Conservation (phyloP, 805 yeast genomes). For the Candida namnaoensis region DNA sequence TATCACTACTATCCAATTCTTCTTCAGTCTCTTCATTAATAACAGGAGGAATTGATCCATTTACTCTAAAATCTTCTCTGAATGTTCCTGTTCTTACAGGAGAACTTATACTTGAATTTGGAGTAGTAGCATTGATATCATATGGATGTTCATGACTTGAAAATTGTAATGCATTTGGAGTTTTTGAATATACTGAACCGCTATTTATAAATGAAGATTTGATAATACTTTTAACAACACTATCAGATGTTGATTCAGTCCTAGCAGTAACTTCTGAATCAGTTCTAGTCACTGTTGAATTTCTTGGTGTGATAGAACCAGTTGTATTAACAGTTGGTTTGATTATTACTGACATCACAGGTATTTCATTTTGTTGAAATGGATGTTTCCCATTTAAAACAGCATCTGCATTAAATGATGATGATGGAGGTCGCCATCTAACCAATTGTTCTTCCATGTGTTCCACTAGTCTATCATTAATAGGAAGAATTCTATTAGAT, state of each 20-base stretch:
- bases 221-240: conserved; percentile 6
- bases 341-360: conserved; percentile 3
- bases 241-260: conserved; percentile 2
- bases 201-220: conserved; percentile 5
- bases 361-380: conserved; percentile 16
- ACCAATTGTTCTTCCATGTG: conserved; percentile 27
- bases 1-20: not conserved
- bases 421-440: conserved; percentile 24
- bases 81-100: conserved; percentile 1
- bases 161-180: too few relatives aligned
- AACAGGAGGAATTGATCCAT: conserved; percentile 1
- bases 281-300: not conserved
- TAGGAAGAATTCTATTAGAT: conserved; percentile 19
- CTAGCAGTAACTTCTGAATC: not conserved
- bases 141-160: too few relatives aligned
- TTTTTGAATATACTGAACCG: too few relatives aligned
- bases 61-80: not conserved
- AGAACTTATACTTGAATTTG: not conserved
- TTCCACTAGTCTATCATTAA: conserved; percentile 14
- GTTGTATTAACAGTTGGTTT: too few relatives aligned
- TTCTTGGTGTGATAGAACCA: too few relatives aligned
- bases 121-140: not conserved
- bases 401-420: conserved; percentile 17
- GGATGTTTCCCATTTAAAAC: conserved; percentile 25
- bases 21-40: not conserved